Evolutionary conservation across 2,329 filamentous ascomycete genomes (phyloP).

Genomic region (Colletotrichum ledebouriae): DNA sequence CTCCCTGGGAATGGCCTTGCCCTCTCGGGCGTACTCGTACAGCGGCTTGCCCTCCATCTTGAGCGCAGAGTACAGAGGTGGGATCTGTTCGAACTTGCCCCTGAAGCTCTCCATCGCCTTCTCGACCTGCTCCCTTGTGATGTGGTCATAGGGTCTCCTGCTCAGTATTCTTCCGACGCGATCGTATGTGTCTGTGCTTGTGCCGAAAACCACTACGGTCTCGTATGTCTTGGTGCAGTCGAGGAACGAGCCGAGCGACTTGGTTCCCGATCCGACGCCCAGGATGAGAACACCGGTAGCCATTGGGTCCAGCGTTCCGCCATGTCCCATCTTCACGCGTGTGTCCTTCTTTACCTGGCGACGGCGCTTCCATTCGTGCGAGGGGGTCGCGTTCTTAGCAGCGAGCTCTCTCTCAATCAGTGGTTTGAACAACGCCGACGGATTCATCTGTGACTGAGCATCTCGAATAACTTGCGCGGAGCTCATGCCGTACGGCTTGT

Average conservation of each 20-base stretch:
- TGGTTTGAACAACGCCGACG: conserved; percentile 82
- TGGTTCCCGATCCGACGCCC: conserved; percentile 90
- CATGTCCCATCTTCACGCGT: conserved; percentile 94
- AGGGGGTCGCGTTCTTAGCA: conserved; percentile 68
- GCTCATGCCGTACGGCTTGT: conserved; percentile 89
- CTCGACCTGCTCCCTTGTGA: conserved; percentile 84
- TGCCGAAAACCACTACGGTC: conserved; percentile 88
- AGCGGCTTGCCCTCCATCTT: conserved; percentile 94
- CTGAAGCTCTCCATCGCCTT: conserved; percentile 80
- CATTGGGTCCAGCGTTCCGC: conserved; percentile 93
- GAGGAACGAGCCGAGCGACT: conserved; percentile 82
- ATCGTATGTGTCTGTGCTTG: conserved; percentile 94
- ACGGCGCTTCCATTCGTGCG: conserved; percentile 71
- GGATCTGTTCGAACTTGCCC: conserved; percentile 89
- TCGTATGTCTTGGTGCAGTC: conserved; percentile 95
- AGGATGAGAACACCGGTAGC: conserved; percentile 94
- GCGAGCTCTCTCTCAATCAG: conserved; percentile 76
- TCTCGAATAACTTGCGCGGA: conserved; percentile 93
- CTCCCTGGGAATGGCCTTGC: conserved; percentile 85
- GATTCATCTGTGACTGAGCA: conserved; percentile 86
- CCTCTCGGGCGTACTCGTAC: conserved; percentile 95
- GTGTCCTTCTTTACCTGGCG: conserved; percentile 68
- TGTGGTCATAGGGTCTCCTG: conserved; percentile 80
- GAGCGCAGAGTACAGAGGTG: conserved; percentile 92
- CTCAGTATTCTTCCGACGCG: conserved; percentile 85